Conservation (phyloP, 164 flowering plant species). For the Nymphaea colorata region DNA sequence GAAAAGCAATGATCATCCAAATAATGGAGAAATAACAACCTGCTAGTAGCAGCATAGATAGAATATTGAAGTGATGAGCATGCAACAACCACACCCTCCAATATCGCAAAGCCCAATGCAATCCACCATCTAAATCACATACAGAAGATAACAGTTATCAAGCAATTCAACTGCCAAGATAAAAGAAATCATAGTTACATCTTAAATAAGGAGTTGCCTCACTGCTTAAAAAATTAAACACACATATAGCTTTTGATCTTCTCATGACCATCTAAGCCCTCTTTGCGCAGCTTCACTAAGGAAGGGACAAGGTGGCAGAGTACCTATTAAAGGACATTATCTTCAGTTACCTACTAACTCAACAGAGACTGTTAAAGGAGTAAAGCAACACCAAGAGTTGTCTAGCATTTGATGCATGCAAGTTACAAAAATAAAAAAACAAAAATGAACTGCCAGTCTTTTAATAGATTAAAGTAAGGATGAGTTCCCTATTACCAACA, state of each 20-base stretch:
- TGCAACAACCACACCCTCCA: constrained; percentile 61
- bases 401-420: too few relatives aligned
- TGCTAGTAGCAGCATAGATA: constrained; percentile 64
- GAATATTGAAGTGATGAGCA: constrained; percentile 82
- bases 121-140: constrained; percentile 85
- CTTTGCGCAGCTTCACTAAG: constrained; percentile 92
- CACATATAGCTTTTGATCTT: constrained; percentile 99
- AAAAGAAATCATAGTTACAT: neutral
- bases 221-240: constrained; percentile 63
- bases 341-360: neutral
- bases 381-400: too few relatives aligned
- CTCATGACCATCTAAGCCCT: constrained; percentile 95
- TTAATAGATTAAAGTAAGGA: too few relatives aligned
- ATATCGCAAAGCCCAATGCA: constrained; percentile 76
- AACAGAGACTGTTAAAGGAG: neutral
- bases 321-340: constrained; percentile 34
- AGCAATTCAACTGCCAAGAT: neutral
- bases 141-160: neutral
- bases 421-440: too few relatives aligned
- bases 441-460: too few relatives aligned
- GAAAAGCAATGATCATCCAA: neutral
- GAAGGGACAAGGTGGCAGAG: constrained; percentile 85
- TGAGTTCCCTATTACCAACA: too few relatives aligned
- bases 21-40: constrained; percentile 22
- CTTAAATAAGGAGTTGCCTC: constrained; percentile 34